Evolutionary conservation across 2,329 filamentous ascomycete genomes (phyloP), one percentile per base, ranked within the genome.

Genomic region (Colletotrichum nymphaeae): DNA sequence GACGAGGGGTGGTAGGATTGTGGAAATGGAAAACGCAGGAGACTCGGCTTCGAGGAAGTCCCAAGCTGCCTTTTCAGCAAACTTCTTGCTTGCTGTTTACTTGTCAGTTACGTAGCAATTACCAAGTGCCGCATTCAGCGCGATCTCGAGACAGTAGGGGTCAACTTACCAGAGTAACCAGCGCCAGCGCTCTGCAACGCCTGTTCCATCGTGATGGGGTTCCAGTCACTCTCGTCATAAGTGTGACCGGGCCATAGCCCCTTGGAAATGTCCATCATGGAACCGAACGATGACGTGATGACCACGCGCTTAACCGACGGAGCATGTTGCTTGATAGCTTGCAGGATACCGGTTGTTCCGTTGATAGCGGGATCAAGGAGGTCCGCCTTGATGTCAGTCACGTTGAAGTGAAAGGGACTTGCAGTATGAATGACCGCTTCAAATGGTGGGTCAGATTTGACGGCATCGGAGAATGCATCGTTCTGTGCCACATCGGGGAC

Each of bases 401-500:
- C 87, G 60, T 92, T 90, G 79, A 92, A 88, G 77, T 94, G 92
- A 84, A 94, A 95, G 0, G 94, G 94, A 0, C 89, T 92, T 1
- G 93, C 92, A 7, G 92, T 94, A 80, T 94, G 92, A 67, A 95
- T 87, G 59, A 96, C 93, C 59, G 89, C 92, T 77, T 94, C 91
- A 74, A 96, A 93, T 1, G 90, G 89, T 0, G 83, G 26, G 26
- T 57, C 55, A n/a, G 55, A 57, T 57, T 57, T 22, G 26, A 57
- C 12, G 4, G 26, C 55, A 22, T 57, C 37, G 37, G 55, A 5
- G 3, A 42, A 42, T 42, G 37, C 37, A 42, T 19, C 37, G 37
- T 6, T 42, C 37, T 42, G 19, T 3, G 37, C 16, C 16, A 42
- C 37, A 19, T 42, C 55, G 30, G 55, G 55, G 3, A 26, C 26